Conservation (phyloP, 2,329 filamentous ascomycete species). For the Monascus ruber region DNA sequence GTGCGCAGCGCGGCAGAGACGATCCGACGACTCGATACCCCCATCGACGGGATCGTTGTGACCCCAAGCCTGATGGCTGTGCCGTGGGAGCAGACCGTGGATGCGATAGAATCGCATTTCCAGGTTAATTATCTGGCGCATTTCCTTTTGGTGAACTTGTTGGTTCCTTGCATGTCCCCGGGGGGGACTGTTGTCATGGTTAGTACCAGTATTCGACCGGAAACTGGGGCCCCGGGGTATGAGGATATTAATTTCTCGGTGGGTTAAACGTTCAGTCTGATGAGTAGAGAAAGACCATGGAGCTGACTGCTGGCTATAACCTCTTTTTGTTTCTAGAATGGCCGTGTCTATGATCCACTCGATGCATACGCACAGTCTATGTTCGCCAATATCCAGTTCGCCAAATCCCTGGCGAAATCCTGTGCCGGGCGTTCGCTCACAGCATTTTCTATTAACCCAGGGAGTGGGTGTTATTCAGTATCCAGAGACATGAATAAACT, state of each 20-base stretch:
- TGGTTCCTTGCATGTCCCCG: constrained; percentile 7
- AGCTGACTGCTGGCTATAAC: no score
- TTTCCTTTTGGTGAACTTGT: constrained; percentile 12
- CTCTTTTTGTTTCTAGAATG: constrained; percentile 7
- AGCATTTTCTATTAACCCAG: constrained; percentile 16
- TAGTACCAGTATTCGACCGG: constrained; percentile 10
- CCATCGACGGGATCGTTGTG: constrained; percentile 13
- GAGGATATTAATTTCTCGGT: constrained; percentile 12
- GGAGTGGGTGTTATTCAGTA: constrained; percentile 10
- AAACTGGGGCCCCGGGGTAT: constrained; percentile 10
- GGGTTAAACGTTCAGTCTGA: constrained; percentile 1
- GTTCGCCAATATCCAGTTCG: constrained; percentile 16
- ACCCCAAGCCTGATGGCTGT: constrained; percentile 11
- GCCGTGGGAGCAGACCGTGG: constrained; percentile 9
- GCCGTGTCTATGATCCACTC: constrained; percentile 12
- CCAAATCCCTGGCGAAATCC: constrained; percentile 10
- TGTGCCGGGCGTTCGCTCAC: constrained; percentile 4
- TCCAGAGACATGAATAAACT: no score
- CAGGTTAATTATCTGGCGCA: constrained; percentile 15
- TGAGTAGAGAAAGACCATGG: no score
- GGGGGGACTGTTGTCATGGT: constrained; percentile 11
- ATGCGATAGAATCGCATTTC: constrained; percentile 15
- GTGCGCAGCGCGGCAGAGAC: constrained; percentile 8
- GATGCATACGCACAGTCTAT: constrained; percentile 16
- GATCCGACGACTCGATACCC: constrained; percentile 7